Conservation (phyloP, 257 asterid species). For the Solanum piurae region DNA sequence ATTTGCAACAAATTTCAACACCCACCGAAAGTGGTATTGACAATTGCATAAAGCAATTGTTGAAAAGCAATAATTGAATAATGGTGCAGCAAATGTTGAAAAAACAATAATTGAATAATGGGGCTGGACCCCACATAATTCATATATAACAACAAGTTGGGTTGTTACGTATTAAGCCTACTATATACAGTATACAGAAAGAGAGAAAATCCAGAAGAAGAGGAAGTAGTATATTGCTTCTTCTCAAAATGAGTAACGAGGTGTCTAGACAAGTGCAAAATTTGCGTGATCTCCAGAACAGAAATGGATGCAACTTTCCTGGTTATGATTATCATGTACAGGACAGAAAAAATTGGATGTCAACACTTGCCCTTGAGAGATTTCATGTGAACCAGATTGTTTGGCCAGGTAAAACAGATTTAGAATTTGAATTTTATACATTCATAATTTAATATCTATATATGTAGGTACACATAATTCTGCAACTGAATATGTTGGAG, state of each 20-base stretch:
- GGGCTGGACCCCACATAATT: too few species aligned
- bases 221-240: not conserved
- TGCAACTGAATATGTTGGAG: conserved; percentile 69
- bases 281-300: conserved; percentile 31
- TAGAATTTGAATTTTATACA: not conserved
- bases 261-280: conserved; percentile 43
- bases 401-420: conserved; percentile 63
- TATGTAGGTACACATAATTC: conserved; percentile 73
- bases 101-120: too few species aligned
- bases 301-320: conserved; percentile 42
- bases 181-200: not conserved
- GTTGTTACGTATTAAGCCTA: not conserved
- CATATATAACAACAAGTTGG: too few species aligned
- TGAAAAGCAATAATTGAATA: too few species aligned
- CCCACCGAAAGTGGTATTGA: too few species aligned
- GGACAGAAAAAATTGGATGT: conserved; percentile 76
- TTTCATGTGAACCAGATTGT: conserved; percentile 53
- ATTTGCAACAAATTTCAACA: too few species aligned
- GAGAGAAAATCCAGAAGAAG: not conserved
- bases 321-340: conserved; percentile 56
- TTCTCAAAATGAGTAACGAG: conserved; percentile 42
- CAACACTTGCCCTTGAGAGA: conserved; percentile 37
- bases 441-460: not conserved
- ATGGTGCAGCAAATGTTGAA: too few species aligned
- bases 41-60: too few species aligned